Base-by-base conservation (phyloP, 768 basidiomycete genomes). In the Trametes cinnabarina region DNA sequence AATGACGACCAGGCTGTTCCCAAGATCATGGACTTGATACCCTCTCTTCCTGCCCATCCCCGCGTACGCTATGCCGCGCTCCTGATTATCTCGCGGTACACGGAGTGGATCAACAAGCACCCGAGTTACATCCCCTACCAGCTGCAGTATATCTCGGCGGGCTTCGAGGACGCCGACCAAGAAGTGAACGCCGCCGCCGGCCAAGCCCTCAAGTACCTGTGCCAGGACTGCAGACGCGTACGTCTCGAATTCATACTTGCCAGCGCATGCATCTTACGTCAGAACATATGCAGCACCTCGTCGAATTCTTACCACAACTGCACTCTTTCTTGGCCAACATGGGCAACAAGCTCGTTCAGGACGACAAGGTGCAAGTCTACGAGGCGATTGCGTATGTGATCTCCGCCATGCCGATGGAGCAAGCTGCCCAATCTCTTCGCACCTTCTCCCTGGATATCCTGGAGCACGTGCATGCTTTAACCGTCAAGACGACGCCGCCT, bases 371-470 rank as follows among this genome's bases (percentile, higher is more conserved):
- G 47, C 90, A 95, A 71, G 88, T 99, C 17, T 94, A 95, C 66
- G 94, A 97, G 69, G 97, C 95, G 14, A 94, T 98, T 63, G 94
- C 92, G 4, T 86, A 91, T 73, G 92, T 99, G 53, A 95, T 99
- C 55, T 90, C 89, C 47, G 90, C 87, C 0, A 98, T 98, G 94
- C 85, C 90, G 2, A 89, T 95, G 80, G 84, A 86, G 51, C 84
- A 86, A 59, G 93, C 93, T 11, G 92, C 94, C 0, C 83, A 86
- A 63, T 93, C 92, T 1, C 82, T 99, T 42, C 85, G 86, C 60
- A 86, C 87, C 14, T 99, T 99, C 71, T 84, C 90, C 28, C 75
- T 89, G 62, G 95, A 95, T 64, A 86, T 97, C 55, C 77, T 99
- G 22, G 78, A 85, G 17, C 80, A 85, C 57, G 81, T 97, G 8